phyloP scores from a whole-genome alignment of 345 rosid species.

The Salix dunnii region DNA sequence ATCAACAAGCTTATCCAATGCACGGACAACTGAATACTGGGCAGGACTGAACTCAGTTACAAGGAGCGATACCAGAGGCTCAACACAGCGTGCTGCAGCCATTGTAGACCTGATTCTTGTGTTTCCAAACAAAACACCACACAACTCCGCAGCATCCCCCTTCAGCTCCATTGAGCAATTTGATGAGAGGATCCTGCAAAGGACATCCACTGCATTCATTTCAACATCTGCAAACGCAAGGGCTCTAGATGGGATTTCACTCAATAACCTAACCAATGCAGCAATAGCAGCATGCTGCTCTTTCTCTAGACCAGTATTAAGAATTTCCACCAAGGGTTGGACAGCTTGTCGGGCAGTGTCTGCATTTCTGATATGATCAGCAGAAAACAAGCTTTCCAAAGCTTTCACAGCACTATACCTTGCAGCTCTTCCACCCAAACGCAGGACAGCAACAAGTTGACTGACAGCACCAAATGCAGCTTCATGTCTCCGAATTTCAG shows the following conservation, averaged over 20 bases:
- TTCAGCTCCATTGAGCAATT: slow-evolving; percentile 88
- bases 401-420: slow-evolving; percentile 97
- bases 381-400: slow-evolving; percentile 89
- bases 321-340: slow-evolving; percentile 97
- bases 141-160: slow-evolving; percentile 98
- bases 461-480: slow-evolving; percentile 88
- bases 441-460: slow-evolving; percentile 95
- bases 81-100: slow-evolving; percentile 97
- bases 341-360: slow-evolving; percentile 92
- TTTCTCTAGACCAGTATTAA: slow-evolving; percentile 85
- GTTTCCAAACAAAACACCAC: slow-evolving; percentile 91
- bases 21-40: slow-evolving; percentile 92
- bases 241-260: slow-evolving; percentile 95
- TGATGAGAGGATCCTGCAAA: slow-evolving; percentile 93
- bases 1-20: slow-evolving; percentile 90
- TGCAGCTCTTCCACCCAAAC: slow-evolving; percentile 96
- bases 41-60: slow-evolving; percentile 86
- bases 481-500: slow-evolving; percentile 96
- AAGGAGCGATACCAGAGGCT: slow-evolving; percentile 96
- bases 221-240: slow-evolving; percentile 96
- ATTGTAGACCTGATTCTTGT: slow-evolving; percentile 89
- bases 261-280: slow-evolving; percentile 87
- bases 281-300: slow-evolving; percentile 99
- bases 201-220: slow-evolving; percentile 97
- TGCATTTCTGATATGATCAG: slow-evolving; percentile 96